Conservation (phyloP, 176 grass and related monocot genomes). For the Ampelocalamus luodianensis region DNA sequence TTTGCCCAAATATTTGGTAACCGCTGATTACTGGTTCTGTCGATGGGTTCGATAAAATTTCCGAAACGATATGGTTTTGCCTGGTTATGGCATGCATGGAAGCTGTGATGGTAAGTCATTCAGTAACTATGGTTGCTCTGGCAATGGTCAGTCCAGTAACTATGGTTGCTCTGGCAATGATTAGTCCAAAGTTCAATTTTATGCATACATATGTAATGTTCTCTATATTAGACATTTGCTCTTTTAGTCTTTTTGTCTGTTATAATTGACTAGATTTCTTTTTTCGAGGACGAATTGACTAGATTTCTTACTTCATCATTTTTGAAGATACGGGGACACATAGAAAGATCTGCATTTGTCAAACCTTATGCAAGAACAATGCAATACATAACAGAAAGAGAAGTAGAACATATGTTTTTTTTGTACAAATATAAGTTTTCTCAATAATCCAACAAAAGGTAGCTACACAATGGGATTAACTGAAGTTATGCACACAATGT, state of each 20-base stretch:
- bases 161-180: too few relatives aligned
- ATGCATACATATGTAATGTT: constrained; percentile 30
- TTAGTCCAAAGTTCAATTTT: constrained; percentile 16
- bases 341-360: not conserved
- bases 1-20: too few relatives aligned
- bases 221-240: not conserved
- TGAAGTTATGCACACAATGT: not conserved
- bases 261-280: constrained; percentile 2
- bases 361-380: constrained; percentile 8
- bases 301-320: not conserved
- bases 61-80: too few relatives aligned
- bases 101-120: not conserved
- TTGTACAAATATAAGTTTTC: constrained; percentile 4
- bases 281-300: too few relatives aligned
- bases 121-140: not conserved
- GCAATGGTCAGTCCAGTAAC: too few relatives aligned
- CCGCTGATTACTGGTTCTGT: too few relatives aligned
- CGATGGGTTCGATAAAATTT: too few relatives aligned
- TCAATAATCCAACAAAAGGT: not conserved
- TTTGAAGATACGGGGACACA: not conserved
- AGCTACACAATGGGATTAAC: constrained; percentile 11
- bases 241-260: not conserved
- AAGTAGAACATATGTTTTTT: not conserved
- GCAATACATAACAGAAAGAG: not conserved
- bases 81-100: not conserved